Evolutionary conservation across 1,284 basidiomycete species (phyloP).

Genomic region (Marasmius oreades): DNA sequence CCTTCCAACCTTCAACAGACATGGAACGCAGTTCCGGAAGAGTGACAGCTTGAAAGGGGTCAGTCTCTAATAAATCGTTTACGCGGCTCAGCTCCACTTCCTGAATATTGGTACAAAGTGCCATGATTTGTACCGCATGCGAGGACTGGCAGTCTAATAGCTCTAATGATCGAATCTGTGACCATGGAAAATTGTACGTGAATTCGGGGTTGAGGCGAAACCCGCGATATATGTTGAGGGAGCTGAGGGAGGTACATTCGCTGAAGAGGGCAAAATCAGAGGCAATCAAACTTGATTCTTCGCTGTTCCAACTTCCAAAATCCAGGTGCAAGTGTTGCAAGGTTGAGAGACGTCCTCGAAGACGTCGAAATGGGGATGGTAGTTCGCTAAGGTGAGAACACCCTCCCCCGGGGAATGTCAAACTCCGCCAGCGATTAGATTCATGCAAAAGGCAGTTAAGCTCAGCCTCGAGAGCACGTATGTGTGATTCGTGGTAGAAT

Average conservation of each 20-base stretch:
- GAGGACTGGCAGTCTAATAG: too few relatives aligned
- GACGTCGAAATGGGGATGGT: neutral
- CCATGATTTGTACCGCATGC: too few relatives aligned
- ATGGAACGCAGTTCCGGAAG: neutral
- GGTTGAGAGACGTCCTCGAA: neutral
- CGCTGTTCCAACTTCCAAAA: neutral
- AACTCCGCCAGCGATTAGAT: neutral
- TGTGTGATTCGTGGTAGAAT: too few relatives aligned
- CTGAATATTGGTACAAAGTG: too few relatives aligned
- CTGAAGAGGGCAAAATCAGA: neutral
- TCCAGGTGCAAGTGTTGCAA: neutral
- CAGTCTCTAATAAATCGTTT: too few relatives aligned
- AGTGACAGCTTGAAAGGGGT: neutral
- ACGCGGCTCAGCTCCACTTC: too few relatives aligned
- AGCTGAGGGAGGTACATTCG: too few relatives aligned
- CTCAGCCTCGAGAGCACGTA: neutral
- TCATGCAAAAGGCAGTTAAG: neutral
- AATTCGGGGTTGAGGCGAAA: too few relatives aligned
- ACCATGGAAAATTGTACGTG: too few relatives aligned
- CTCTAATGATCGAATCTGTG: too few relatives aligned
- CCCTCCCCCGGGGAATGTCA: neutral
- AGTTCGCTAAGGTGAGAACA: neutral
- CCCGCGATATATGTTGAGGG: too few relatives aligned
- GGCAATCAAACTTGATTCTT: neutral
- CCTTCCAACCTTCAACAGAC: neutral